Evolutionary conservation across 495 filamentous ascomycete genomes (phyloP).

Genomic region (Trichoderma asperelloides): DNA sequence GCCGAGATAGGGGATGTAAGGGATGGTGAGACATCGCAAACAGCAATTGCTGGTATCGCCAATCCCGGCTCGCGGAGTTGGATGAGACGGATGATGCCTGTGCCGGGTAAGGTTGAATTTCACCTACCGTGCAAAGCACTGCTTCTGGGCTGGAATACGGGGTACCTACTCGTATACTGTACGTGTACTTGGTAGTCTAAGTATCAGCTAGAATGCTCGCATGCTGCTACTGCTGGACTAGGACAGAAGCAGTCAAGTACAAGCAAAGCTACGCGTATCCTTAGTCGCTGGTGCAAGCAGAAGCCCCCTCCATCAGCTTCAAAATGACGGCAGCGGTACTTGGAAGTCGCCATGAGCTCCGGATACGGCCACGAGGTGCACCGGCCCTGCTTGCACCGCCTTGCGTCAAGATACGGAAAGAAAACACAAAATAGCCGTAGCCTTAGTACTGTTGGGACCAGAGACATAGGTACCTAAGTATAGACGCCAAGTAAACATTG

Average conservation of each 20-base stretch:
- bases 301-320: not conserved
- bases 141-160: not conserved
- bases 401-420: not conserved
- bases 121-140: too few relatives aligned
- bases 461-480: not conserved
- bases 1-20: not conserved
- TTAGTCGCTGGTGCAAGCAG: not conserved
- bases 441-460: not conserved
- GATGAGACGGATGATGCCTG: not conserved
- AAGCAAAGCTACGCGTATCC: not conserved
- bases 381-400: not conserved
- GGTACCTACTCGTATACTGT: not conserved
- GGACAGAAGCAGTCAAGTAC: not conserved
- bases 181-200: not conserved
- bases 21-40: conserved; percentile 2
- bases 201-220: not conserved
- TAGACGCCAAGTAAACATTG: not conserved
- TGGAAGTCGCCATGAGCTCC: not conserved
- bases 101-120: too few relatives aligned
- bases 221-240: not conserved
- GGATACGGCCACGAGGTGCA: too few relatives aligned
- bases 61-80: not conserved
- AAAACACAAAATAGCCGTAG: not conserved
- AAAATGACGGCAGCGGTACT: not conserved
- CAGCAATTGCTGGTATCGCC: not conserved